These are phyloP conservation scores for Aspergillus tamarii DNA, from an alignment of 2,329 filamentous ascomycete species.

Conservation along the genomic window DNA sequence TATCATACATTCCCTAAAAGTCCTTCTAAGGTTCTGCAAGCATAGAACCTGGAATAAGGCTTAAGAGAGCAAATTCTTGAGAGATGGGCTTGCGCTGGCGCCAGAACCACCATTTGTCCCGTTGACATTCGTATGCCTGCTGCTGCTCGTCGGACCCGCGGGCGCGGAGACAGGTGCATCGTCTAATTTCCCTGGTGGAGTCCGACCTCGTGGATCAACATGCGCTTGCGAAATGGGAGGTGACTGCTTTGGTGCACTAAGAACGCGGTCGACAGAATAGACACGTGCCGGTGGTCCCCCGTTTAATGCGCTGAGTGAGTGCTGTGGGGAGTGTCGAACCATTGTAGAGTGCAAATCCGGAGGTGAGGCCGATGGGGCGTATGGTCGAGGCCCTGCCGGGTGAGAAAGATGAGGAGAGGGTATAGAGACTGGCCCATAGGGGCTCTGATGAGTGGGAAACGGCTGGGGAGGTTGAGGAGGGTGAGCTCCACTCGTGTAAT, in stretches of 20 bases:
- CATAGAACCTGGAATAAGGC: not conserved
- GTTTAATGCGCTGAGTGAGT: conserved; percentile 39
- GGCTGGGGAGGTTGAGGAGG: conserved; percentile 42
- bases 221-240: conserved; percentile 40
- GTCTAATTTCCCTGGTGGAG: conserved; percentile 35
- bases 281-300: conserved; percentile 41
- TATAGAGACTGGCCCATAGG: conserved; percentile 40
- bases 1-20: conserved; percentile 22
- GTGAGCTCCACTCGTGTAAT: conserved; percentile 35
- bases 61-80: conserved; percentile 73
- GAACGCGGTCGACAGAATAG: conserved; percentile 42
- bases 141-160: conserved; percentile 30
- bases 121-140: conserved; percentile 32
- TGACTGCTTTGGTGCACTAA: conserved; percentile 38
- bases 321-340: conserved; percentile 41
- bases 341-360: conserved; percentile 42
- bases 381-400: conserved; percentile 36
- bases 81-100: conserved; percentile 76
- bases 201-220: conserved; percentile 38
- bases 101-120: conserved; percentile 48
- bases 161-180: conserved; percentile 30
- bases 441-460: conserved; percentile 42
- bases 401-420: conserved; percentile 40
- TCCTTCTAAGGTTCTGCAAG: not conserved
- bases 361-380: conserved; percentile 41